Base-by-base conservation (phyloP, 441 rosid genomes). In the Syzygium malaccense region DNA sequence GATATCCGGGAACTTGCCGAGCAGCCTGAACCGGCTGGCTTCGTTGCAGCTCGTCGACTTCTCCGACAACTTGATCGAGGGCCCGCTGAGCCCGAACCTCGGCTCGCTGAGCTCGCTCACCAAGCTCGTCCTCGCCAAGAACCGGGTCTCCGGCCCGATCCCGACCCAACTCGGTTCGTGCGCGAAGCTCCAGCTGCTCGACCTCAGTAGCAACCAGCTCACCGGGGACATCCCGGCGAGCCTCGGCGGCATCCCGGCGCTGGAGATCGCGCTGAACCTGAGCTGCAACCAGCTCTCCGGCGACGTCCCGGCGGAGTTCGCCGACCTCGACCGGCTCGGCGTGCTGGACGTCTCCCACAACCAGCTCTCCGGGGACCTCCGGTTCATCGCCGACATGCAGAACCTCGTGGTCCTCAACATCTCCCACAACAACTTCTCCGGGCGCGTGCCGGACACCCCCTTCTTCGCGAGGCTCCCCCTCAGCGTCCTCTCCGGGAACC, bases 391-490 rank as follows among this genome's bases (percentile, higher is more conserved):
- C 41, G 92, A 92, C 75, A 71, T 97, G 92, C 96, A 94, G 91
- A 97, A 97, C 89, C 99, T 97, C 86, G 98, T 96, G 62, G 92
- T 95, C 30, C 96, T 96, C 88, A 96, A 96, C 88, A 92, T 97
- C 60, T 97, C 99, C 2, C 95, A 93, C 92, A 97, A 97, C 88
- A 91, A 95, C 66, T 95, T 97, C 92, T 92, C 97, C 4, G 98
- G 99, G 15, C 93, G 92, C 64, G 93, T 95, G 30, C 99, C 99
- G 1, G 94, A 96, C 88, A 96, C 96, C 11, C 95, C 96, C 45
- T 96, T 97, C 91, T 97, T 97, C 92, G 86, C 96, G 33, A 95
- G 91, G 92, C 96, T 97, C 28, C 99, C 99, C 6, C 94, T 94
- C 89, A 94, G 95, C 93, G 96, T 93, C 85, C 95, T 97, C 48